Conservation (phyloP, 805 yeast genomes). For the Kodamaea nitidulidarum region DNA sequence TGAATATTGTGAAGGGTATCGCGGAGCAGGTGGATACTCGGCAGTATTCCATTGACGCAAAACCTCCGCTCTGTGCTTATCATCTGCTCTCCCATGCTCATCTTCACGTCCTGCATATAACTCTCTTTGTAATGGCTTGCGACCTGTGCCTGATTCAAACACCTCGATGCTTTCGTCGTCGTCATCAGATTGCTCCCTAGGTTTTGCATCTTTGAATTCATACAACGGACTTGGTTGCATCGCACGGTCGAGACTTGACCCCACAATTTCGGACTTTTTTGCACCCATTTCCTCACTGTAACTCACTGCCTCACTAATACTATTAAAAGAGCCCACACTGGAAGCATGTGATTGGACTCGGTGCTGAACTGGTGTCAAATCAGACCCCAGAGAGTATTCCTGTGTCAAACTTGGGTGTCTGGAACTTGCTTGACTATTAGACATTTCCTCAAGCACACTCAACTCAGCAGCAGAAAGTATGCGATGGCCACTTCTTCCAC, state of each 20-base stretch:
- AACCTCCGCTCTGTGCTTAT: no score
- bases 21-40: no score
- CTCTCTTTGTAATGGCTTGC: no score
- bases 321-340: neutral
- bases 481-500: constrained; percentile 9
- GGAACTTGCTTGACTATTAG: constrained; percentile 24
- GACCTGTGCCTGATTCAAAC: no score
- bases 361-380: neutral
- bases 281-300: neutral
- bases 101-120: no score
- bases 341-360: neutral
- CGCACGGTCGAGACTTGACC: neutral
- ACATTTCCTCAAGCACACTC: constrained; percentile 41
- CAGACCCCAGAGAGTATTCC: neutral
- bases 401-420: constrained; percentile 23
- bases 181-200: no score
- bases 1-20: no score
- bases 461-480: constrained; percentile 30
- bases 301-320: neutral
- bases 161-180: neutral
- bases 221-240: constrained; percentile 2
- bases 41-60: no score
- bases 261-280: neutral
- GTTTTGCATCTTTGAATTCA: neutral
- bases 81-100: no score